Evolutionary conservation across 306 rosid species (phyloP), one percentile per base, ranked within the genome.

Genomic region (Prunus davidiana): DNA sequence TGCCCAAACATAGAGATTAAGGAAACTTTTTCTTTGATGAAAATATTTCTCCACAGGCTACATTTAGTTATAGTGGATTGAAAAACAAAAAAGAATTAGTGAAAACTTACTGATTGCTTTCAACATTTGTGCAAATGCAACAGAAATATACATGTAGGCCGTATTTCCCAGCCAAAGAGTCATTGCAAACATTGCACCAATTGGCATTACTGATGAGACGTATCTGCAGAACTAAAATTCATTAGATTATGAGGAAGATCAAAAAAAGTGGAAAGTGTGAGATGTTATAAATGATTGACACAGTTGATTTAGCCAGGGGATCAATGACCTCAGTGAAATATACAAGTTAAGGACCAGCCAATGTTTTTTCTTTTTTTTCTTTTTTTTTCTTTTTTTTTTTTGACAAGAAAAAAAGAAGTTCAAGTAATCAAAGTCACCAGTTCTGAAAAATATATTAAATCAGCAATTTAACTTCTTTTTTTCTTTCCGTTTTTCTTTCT

Each of bases 161-260:
- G 99, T 95, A 85, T 95, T 95, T 79, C 99, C 99, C 79, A 95
- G 90, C 99, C 97, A 95, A 82, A 95, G 99, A 68, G 99, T 95
- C 97, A 95, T 85, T 54, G 99, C 99, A 84, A 95, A 95, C 93
- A 87, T 92, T 73, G 97, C 97, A 75, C 99, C 97, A 78, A 95
- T 95, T 67, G 99, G 99, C 84, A 91, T 86, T 43, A 95, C 99
- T 14, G 99, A 95, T 64, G 93, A 83, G 76, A 79, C 84, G 66
- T 95, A 95, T 86, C 99, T 95, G 93, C 67, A 86, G 73, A 83
- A 88, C 50, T 61, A 79, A 61, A 75, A 80, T 69, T 71, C 65
- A 54, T 84, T 84, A 85, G 76, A 47, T 46, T 61, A 18, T 69
- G 68, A 47, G 69, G 64, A 54, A 71, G 32, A 69, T 43, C 30